Base-by-base conservation (phyloP, 176 grass and related monocot genomes). In the Aegilops sharonensis region DNA sequence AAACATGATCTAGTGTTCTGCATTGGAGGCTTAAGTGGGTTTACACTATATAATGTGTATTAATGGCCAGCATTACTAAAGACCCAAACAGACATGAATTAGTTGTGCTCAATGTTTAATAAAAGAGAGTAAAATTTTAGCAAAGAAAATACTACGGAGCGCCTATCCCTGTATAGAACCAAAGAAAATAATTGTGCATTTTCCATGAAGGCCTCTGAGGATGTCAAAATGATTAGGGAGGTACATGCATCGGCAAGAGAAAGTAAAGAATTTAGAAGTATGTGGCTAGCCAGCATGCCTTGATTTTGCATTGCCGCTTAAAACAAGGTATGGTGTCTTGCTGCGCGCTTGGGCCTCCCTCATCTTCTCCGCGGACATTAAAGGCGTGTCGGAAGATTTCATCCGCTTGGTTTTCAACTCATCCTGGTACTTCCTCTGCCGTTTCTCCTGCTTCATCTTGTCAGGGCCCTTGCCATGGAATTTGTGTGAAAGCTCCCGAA, bases 391-490 rank as follows among this genome's bases (percentile, higher is more conserved):
- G 29, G 93, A 96, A 76, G 89, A 91, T 87, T 88, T 93, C 93
- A 95, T 98, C 61, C 88, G 87, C 88, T 95, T 95, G 48, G 88
- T 74, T 87, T 93, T 93, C 79, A 98, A 71, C 86, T 98, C 97
- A 66, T 95, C 91, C 11, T 95, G 64, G 29, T 82, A 98, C 45
- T 98, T 92, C 72, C 91, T 93, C 73, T 89, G 87, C 4, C 91
- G 84, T 66, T 95, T 98, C 67, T 92, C 91, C 47, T 84, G 93
- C 89, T 98, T 95, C 87, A 89, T 95, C 77, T 95, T 95, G 30
- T 88, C 88, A 8, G 97, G 85, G 5, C 87, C 92, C 83, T 95
- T 98, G 63, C 94, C 97, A 91, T 95, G 97, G 43, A 98, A 98
- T 83, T 93, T 92, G 85, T 94, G 94, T 8, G 92, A 95, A 83